phyloP scores from a whole-genome alignment of 768 basidiomycete species.

The Calvatia gigantea region DNA sequence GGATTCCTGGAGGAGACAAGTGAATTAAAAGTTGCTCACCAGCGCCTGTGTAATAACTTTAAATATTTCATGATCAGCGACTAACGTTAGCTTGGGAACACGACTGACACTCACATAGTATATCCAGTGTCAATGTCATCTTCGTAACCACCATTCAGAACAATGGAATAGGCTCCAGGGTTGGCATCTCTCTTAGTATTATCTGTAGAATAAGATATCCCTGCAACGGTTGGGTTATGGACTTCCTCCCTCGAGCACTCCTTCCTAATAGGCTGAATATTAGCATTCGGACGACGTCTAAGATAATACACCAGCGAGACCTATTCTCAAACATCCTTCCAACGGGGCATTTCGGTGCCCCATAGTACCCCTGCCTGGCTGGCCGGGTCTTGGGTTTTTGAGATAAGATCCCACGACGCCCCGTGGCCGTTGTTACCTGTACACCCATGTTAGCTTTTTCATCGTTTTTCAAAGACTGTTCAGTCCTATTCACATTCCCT shows the following conservation, averaged over 20 bases:
- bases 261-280: constrained; percentile 18
- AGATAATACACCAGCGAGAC: not conserved
- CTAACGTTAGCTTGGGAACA: not conserved
- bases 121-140: constrained; percentile 39
- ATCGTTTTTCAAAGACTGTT: not conserved
- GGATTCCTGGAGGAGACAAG: not conserved
- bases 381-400: not conserved
- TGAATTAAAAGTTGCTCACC: constrained; percentile 20
- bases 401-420: not conserved
- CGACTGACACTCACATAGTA: constrained; percentile 26
- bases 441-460: not conserved
- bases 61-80: not conserved
- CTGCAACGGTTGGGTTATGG: constrained; percentile 27
- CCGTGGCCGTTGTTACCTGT: not conserved
- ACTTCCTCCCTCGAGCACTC: constrained; percentile 22
- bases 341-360: constrained; percentile 3
- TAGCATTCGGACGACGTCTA: not conserved
- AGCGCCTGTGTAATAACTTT: constrained; percentile 37
- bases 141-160: constrained; percentile 36
- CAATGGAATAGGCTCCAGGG: constrained; percentile 37
- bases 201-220: constrained; percentile 28
- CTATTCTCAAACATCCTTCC: constrained; percentile 10
- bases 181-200: not conserved
- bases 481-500: not conserved
- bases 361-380: not conserved